phyloP scores from a whole-genome alignment of 257 asterid species.

The Solanum ossicruentum region DNA sequence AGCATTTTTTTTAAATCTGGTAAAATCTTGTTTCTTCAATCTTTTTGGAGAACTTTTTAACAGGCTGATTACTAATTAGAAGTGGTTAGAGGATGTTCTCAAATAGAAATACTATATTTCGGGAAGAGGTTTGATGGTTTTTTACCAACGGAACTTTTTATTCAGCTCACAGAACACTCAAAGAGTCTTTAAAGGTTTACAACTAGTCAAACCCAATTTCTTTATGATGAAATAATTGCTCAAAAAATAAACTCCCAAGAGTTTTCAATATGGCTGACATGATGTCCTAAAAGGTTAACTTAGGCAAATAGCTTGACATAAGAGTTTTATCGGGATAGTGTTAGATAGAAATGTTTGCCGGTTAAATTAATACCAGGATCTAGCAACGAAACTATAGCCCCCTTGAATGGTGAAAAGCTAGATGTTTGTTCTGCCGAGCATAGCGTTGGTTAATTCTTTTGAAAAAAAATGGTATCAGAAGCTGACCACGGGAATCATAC shows the following conservation, averaged over 20 bases:
- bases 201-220: not conserved
- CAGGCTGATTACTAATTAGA: not conserved
- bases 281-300: not conserved
- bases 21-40: not conserved
- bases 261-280: not conserved
- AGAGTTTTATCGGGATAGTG: not conserved
- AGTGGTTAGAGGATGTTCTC: not conserved
- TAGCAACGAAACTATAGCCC: not conserved
- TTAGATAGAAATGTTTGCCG: not conserved
- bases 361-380: not conserved
- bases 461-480: not conserved
- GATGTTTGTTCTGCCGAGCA: not conserved
- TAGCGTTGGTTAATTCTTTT: not conserved
- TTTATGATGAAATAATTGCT: not conserved
- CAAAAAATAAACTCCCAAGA: not conserved
- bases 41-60: not conserved
- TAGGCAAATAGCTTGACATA: not conserved
- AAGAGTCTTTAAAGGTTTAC: not conserved
- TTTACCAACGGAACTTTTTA: not conserved
- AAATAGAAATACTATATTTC: not conserved
- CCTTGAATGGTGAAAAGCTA: not conserved
- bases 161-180: not conserved
- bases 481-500: too few relatives aligned
- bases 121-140: not conserved
- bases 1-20: not conserved